Evolutionary conservation across 306 rosid genomes (phyloP), one percentile per base, ranked within the genome.

Genomic region (Vicia faba): DNA sequence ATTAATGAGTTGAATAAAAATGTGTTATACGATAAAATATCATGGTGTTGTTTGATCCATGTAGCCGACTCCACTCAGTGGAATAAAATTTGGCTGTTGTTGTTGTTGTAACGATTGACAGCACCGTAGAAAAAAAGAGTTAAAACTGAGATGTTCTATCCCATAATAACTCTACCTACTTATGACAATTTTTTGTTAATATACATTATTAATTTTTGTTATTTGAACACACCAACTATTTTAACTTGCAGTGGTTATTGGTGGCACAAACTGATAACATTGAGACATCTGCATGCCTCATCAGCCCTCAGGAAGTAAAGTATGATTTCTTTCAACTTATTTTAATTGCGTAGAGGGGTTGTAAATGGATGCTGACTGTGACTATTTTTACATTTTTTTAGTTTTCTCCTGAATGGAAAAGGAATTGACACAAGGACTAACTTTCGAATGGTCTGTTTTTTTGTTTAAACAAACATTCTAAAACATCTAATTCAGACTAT

Each of bases 401-500:
- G 99, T 80, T 82, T 95, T 84, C 87, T 95, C 77, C 72, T 95
- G 61, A 95, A 95, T 76, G 99, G 99, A 71, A 95, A 68, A 82
- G 95, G 84, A 53, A 80, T 90, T 23, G 78, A 76, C 15, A 66
- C 66, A 61, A 83, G 99, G 80, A 86, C 78, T 57, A 86, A 68
- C 54, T 51, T 60, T 45, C 36, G 14, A 23, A 78, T 86, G 99
- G 99, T 90, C 76, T 64, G 90, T 82, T 60, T 75, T 14, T 38
- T 20, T 56, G 61, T 69, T 60, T 72, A 39, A 65, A 49, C 43
- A 40, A 26, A 18, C 59, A 19, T 35, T 62, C 12, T 70, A 49
- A 64, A 35, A 31, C 36, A 45, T 68, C 18, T 81, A 54, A 41
- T 58, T 64, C 36, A 46, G 36, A 45, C 51, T 69, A 57, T 76